These are phyloP conservation scores for Fusarium decemcellulare DNA, from an alignment of 2,329 filamentous ascomycete genomes.

Conservation along the genomic window DNA sequence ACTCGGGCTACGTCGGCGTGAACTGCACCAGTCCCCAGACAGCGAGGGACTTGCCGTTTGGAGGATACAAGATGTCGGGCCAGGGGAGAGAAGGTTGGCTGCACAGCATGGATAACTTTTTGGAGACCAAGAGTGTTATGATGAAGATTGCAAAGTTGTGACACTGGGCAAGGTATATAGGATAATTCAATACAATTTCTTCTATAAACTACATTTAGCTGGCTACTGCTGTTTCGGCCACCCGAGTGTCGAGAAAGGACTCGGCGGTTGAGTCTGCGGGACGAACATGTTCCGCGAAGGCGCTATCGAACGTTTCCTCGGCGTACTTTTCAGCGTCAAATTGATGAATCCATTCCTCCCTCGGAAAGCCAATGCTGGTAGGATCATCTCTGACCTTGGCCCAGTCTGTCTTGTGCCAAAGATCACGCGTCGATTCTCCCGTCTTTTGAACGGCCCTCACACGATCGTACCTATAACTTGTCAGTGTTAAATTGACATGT, in stretches of 20 bases:
- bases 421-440: slow-evolving; percentile 36
- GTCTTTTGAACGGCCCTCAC: slow-evolving; percentile 41
- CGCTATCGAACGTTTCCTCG: slow-evolving; percentile 34
- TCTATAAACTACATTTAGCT: neutral
- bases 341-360: slow-evolving; percentile 41
- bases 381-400: slow-evolving; percentile 32
- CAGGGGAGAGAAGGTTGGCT: slow-evolving; percentile 31
- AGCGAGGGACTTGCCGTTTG: slow-evolving; percentile 30
- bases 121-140: slow-evolving; percentile 41
- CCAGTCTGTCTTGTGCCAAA: slow-evolving; percentile 44
- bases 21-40: slow-evolving; percentile 56
- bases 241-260: neutral
- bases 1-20: slow-evolving; percentile 73
- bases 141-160: slow-evolving; percentile 29
- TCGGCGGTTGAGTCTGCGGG: neutral
- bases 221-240: neutral
- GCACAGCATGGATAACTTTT: slow-evolving; percentile 39
- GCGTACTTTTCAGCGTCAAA: slow-evolving; percentile 40
- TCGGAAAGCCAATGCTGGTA: slow-evolving; percentile 27
- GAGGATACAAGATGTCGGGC: slow-evolving; percentile 31
- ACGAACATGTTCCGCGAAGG: neutral
- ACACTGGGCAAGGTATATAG: no score
- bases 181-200: no score
- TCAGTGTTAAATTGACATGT: fast-evolving
- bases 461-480: slow-evolving; percentile 25